Base-by-base conservation (phyloP, 345 rosid species). In the Syzygium aqueum region DNA sequence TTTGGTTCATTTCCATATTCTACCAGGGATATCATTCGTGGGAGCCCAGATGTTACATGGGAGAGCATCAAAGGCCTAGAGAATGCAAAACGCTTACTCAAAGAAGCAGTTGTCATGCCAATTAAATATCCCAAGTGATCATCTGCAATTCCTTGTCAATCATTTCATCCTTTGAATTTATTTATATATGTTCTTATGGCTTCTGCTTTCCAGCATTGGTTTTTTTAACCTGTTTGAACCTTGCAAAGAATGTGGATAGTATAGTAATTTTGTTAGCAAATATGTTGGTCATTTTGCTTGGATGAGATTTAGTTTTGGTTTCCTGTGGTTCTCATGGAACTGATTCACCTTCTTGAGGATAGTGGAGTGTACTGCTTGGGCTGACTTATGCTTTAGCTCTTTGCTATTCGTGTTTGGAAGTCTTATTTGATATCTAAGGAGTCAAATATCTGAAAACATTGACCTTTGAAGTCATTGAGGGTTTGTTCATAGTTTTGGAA, bases 91-190 rank as follows among this genome's bases (percentile, higher is more conserved):
- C 94, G 91, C 86, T 90, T 97, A 88, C 96, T 97, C 87, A 97
- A 97, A 91, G 99, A 97, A 93, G 99, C 99, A 51, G 99, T 97
- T 88, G 98, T 97, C 85, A 97, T 97, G 99, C 99, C 99, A 84
- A 97, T 97, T 73, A 97, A 97, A 91, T 97, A 97, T 90, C 99
- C 99, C 87, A 91, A 94, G 99, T 97, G 63, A 63, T 73, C 85
- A 9, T 84, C 80, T 87, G 43, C 84, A 67, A 85, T 84, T 16
- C 61, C 78, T 78, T 54, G 22, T 14, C 57, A 11, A 77, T 43
- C n/a, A 51, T 87, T 30, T 61, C 65, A 87, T 84, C n/a, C 27
- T 40, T 59, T 33, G 80, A n/a, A 51, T 67, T 27, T 49, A 40
- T 28, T 84, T 43, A 6, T 50, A 6, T 65, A 52, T 10, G 49